Conservation (phyloP, 1,284 basidiomycete genomes). For the Erythrobasidium hasegawianum region DNA sequence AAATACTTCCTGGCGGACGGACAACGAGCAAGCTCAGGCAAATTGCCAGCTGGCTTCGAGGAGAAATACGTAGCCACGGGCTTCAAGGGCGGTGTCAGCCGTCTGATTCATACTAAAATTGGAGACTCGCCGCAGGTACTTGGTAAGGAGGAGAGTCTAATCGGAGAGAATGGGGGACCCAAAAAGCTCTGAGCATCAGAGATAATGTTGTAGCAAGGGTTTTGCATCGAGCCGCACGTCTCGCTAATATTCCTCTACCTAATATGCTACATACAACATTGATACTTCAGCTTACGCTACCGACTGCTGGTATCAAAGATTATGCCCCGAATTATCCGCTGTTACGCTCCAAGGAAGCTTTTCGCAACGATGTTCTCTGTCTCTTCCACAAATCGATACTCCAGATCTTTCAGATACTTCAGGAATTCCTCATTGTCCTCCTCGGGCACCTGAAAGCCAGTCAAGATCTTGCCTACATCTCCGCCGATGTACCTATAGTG, state of each 20-base stretch:
- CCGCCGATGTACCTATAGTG: slow-evolving; percentile 97
- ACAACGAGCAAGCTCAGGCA: slow-evolving; percentile 46
- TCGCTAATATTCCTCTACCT: not conserved
- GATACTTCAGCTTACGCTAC: too few species aligned
- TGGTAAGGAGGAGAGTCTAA: slow-evolving; percentile 49
- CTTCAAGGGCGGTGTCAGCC: slow-evolving; percentile 71
- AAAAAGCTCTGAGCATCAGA: slow-evolving; percentile 42
- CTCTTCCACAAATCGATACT: slow-evolving; percentile 88
- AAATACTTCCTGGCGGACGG: slow-evolving; percentile 65
- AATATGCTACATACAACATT: too few species aligned
- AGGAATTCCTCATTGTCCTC: slow-evolving; percentile 65
- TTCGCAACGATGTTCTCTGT: slow-evolving; percentile 84
- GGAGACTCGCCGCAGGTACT: slow-evolving; percentile 76
- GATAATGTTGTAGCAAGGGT: too few species aligned
- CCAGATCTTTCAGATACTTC: slow-evolving; percentile 69
- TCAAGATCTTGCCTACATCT: slow-evolving; percentile 84
- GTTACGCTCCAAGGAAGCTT: slow-evolving; percentile 57
- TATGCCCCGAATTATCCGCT: not conserved
- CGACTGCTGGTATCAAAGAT: not conserved
- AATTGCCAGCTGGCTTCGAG: slow-evolving; percentile 69
- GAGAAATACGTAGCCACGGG: slow-evolving; percentile 65
- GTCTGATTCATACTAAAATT: slow-evolving; percentile 82
- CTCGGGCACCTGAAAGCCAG: slow-evolving; percentile 85
- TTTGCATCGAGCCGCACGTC: not conserved
- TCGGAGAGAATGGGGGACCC: slow-evolving; percentile 51